These are phyloP conservation scores for Colletotrichum sp. DNA, from an alignment of 2,329 filamentous ascomycete genomes.

Conservation along the genomic window DNA sequence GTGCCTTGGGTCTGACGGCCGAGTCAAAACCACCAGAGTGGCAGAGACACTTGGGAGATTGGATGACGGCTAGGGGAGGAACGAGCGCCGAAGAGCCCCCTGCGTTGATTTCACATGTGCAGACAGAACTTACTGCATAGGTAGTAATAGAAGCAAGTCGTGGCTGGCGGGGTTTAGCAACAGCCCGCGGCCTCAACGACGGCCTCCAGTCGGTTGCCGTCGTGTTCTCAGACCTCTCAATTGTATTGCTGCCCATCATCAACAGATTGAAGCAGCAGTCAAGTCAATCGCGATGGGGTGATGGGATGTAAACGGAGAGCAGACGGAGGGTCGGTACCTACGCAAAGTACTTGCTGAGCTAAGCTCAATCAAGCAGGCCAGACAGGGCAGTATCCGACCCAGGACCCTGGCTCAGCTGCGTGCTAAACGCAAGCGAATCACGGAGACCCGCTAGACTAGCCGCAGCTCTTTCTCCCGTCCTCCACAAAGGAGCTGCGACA, in stretches of 20 bases:
- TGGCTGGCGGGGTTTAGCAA: not conserved
- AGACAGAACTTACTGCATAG: not conserved
- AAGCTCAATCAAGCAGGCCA: not conserved
- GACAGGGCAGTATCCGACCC: not conserved
- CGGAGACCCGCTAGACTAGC: not conserved
- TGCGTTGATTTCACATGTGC: not conserved
- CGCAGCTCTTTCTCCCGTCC: not conserved
- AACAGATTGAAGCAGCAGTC: not conserved
- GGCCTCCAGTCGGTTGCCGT: not conserved
- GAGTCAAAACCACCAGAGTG: not conserved
- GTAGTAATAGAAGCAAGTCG: not conserved
- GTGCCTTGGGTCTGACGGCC: slow-evolving; percentile 13
- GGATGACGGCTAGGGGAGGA: slow-evolving; percentile 14
- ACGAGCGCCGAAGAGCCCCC: slow-evolving; percentile 3
- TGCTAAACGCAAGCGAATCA: not conserved
- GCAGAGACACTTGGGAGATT: slow-evolving; percentile 7
- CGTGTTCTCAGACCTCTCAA: not conserved
- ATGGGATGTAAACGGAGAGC: not conserved
- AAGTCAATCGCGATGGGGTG: not conserved
- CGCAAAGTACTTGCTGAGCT: not conserved
- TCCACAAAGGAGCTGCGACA: not conserved
- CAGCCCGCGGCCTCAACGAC: not conserved
- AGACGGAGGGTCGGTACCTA: not conserved
- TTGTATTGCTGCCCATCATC: not conserved
- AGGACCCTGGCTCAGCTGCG: not conserved